Evolutionary conservation across 768 basidiomycete species (phyloP).

Genomic region (Postia placenta): DNA sequence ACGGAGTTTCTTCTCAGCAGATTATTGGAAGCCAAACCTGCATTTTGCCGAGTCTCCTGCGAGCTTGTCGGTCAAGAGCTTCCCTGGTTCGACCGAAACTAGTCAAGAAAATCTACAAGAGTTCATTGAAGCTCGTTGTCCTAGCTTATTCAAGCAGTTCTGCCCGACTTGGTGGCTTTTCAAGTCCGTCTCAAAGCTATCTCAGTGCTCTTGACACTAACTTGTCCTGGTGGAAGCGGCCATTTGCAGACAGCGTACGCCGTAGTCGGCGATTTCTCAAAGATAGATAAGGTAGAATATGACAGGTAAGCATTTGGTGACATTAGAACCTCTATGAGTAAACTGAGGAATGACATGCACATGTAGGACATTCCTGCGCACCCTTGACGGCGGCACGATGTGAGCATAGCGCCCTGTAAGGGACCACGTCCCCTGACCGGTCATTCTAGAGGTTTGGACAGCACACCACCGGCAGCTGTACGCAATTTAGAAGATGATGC

Average conservation of each 20-base stretch:
- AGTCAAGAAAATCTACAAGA: slow-evolving; percentile 15
- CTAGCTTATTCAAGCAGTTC: slow-evolving; percentile 22
- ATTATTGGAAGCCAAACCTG: slow-evolving; percentile 7
- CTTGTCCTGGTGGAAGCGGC: slow-evolving; percentile 32
- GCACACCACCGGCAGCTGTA: slow-evolving; percentile 37
- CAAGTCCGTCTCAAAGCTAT: slow-evolving; percentile 13
- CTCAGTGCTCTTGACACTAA: not conserved
- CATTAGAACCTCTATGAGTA: slow-evolving; percentile 7
- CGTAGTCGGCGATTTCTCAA: slow-evolving; percentile 55
- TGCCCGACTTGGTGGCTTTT: slow-evolving; percentile 26
- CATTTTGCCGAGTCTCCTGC: slow-evolving; percentile 18
- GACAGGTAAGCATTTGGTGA: slow-evolving; percentile 42
- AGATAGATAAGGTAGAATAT: slow-evolving; percentile 49
- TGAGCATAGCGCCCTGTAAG: slow-evolving; percentile 23
- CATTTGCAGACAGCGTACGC: slow-evolving; percentile 61
- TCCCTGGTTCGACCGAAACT: slow-evolving; percentile 6
- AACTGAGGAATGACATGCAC: not conserved
- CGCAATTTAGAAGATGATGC: slow-evolving; percentile 29
- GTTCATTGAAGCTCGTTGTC: slow-evolving; percentile 20
- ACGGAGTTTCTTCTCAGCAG: slow-evolving; percentile 15
- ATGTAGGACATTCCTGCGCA: slow-evolving; percentile 40
- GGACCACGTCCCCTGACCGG: not conserved
- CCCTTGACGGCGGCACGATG: slow-evolving; percentile 63
- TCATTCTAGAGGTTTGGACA: slow-evolving; percentile 53
- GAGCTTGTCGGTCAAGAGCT: slow-evolving; percentile 9